Conservation (phyloP, 352 stramenopile species). For the Sclerospora graminicola region DNA sequence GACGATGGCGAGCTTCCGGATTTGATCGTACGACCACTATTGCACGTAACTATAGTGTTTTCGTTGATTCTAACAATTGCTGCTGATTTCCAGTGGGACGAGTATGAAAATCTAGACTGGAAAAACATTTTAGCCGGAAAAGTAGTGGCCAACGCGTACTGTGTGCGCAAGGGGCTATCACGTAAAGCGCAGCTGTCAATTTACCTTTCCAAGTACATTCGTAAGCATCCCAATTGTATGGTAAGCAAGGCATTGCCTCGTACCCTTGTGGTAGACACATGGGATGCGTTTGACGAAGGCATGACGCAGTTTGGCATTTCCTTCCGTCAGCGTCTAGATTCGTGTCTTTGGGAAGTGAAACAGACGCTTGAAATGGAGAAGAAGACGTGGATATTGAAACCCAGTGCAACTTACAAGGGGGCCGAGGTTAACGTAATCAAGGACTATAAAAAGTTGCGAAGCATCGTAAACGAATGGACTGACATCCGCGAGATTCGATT, state of each 20-base stretch:
- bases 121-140: slow-evolving; percentile 39
- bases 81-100: slow-evolving; percentile 33
- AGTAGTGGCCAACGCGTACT: slow-evolving; percentile 54
- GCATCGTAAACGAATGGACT: slow-evolving; percentile 50
- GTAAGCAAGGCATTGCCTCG: slow-evolving; percentile 37
- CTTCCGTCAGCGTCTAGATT: slow-evolving; percentile 45
- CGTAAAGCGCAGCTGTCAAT: slow-evolving; percentile 63
- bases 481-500: slow-evolving; percentile 65
- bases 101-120: slow-evolving; percentile 62
- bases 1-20: slow-evolving; percentile 18
- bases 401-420: slow-evolving; percentile 63
- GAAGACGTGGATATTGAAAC: slow-evolving; percentile 67
- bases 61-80: slow-evolving; percentile 3
- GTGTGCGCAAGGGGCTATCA: slow-evolving; percentile 57
- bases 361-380: slow-evolving; percentile 31
- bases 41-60: neutral
- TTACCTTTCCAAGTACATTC: slow-evolving; percentile 58
- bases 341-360: slow-evolving; percentile 44
- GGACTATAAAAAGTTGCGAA: slow-evolving; percentile 46
- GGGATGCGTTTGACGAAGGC: slow-evolving; percentile 54
- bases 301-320: slow-evolving; percentile 45
- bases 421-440: slow-evolving; percentile 56
- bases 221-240: slow-evolving; percentile 41
- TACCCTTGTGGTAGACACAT: slow-evolving; percentile 60
- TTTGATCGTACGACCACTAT: slow-evolving; percentile 24